Base-by-base conservation (phyloP, 768 basidiomycete species). In the Lentinula edodes region DNA sequence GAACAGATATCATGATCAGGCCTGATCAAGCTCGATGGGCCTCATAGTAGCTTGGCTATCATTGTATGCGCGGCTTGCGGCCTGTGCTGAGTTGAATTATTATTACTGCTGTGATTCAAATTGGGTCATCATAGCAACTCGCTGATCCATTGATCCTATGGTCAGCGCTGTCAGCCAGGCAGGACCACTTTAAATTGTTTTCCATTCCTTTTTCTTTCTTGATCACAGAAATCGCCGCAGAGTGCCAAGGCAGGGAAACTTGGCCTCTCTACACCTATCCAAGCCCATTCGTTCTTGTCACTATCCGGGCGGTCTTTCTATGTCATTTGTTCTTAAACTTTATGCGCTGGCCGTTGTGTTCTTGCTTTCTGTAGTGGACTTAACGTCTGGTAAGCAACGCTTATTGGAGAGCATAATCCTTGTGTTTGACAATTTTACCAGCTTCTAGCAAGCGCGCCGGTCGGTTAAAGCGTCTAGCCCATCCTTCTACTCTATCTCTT, bases 401-500 rank as follows among this genome's bases (percentile, higher is more conserved):
- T 23, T 0, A 16, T 36, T 20, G 16, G 20, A 15, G 9, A 36
- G 46, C 18, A 28, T 12, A 20, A 39, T 2, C 5, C 3, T 48
- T 28, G n/a, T n/a, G 39, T 13, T 38, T 41, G 5, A 59, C 28
- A 48, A 5, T 20, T 45, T 36, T 8, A n/a, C 13, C 34, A 59
- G 85, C 81, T 45, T 78, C 78, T 67, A 83, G 80, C 67, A 65
- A 75, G 39, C 74, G 76, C 62, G 75, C 77, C 62, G 71, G 78
- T 53, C 80, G 81, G 36, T 62, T 87, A 63, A 83, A 79, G 66
- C 73, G 79, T 63, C 67, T 84, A 18, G 78, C 73, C 20, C 75
- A 84, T 65, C 85, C 83, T 15, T 75, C 76, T 15, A 81, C 80
- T 1, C 72, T 79, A 42, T 75, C 82, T 16, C 73, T 88, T 32